A percentile compares a stretch with the other conserved stretches of the same genome.
Conservation (phyloP, 1,284 basidiomycete species). For the Rhodotorula sp. region DNA sequence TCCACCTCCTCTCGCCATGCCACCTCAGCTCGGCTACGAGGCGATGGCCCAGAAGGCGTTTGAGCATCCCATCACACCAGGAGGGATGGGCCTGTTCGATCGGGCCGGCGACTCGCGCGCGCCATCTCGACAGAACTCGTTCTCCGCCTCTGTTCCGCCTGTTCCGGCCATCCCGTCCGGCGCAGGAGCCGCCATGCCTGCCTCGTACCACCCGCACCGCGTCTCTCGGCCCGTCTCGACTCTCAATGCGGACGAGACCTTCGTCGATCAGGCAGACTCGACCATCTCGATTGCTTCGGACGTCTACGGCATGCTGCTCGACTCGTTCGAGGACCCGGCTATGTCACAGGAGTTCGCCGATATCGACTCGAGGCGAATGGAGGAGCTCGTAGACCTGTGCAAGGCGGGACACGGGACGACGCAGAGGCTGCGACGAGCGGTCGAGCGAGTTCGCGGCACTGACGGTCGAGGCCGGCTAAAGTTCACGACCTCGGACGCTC, state of each 20-base stretch:
- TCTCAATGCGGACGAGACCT: conserved; percentile 51
- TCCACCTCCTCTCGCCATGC: conserved; percentile 18
- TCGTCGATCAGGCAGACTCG: conserved; percentile 53
- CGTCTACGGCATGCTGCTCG: conserved; percentile 53
- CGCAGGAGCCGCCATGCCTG: neutral
- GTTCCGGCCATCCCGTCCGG: neutral
- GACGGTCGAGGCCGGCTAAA: conserved; percentile 42
- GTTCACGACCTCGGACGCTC: conserved; percentile 31
- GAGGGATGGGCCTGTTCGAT: conserved; percentile 21
- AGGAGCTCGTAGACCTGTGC: conserved; percentile 36
- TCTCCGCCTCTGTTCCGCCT: conserved; percentile 7
- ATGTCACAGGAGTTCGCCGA: conserved; percentile 4
- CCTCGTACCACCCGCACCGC: conserved; percentile 19
- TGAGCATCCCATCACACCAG: conserved; percentile 39
- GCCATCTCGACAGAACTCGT: neutral
- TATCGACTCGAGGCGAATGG: conserved; percentile 24
- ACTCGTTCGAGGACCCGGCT: conserved; percentile 49
- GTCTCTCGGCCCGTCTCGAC: conserved; percentile 44
- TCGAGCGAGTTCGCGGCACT: conserved; percentile 34
- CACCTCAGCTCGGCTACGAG: conserved; percentile 23
- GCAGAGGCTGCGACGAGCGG: conserved; percentile 17
- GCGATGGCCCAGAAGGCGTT: conserved; percentile 38
- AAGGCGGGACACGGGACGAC: conserved; percentile 35
- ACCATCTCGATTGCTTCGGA: conserved; percentile 53
- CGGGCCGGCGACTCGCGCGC: neutral